These are phyloP conservation scores for Cynara cardunculus DNA, from an alignment of 129 eudicot species.

Conservation along the genomic window DNA sequence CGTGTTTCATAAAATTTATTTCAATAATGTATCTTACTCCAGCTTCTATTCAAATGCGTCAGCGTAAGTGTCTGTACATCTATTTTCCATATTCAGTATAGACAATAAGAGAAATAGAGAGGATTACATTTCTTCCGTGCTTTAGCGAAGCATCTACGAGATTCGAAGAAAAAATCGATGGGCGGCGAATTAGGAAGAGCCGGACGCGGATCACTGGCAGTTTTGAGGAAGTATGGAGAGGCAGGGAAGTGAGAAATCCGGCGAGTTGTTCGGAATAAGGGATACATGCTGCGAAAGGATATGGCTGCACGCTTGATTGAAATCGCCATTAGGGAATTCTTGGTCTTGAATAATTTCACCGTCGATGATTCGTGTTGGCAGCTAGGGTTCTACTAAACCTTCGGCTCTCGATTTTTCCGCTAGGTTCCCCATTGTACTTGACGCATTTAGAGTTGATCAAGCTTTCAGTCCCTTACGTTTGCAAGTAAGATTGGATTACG, in stretches of 20 bases:
- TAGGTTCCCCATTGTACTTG: background rate
- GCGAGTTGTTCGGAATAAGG: slow-evolving; percentile 25
- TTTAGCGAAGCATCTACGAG: slow-evolving; percentile 70
- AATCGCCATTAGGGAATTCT: slow-evolving; percentile 37
- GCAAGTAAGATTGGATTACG: background rate
- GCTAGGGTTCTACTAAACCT: slow-evolving; percentile 12
- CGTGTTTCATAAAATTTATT: background rate
- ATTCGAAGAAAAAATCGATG: slow-evolving; percentile 30
- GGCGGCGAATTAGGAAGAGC: slow-evolving; percentile 21
- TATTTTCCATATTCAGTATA: background rate
- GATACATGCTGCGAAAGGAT: slow-evolving; percentile 33
- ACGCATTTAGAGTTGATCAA: background rate
- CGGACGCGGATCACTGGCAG: slow-evolving; percentile 14
- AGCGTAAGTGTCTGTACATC: background rate
- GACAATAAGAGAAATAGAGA: background rate
- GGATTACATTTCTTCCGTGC: slow-evolving; percentile 51
- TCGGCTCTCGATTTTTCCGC: background rate
- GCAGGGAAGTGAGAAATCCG: slow-evolving; percentile 29
- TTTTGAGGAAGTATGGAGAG: slow-evolving; percentile 15
- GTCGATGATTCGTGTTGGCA: background rate
- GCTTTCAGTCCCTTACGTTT: background rate
- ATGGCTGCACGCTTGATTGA: slow-evolving; percentile 43
- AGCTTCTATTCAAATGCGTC: background rate
- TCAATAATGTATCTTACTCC: background rate
- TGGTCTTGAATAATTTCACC: background rate